Base-by-base conservation (phyloP, 331 rosid species). In the Rhamnella rubrinervis region DNA sequence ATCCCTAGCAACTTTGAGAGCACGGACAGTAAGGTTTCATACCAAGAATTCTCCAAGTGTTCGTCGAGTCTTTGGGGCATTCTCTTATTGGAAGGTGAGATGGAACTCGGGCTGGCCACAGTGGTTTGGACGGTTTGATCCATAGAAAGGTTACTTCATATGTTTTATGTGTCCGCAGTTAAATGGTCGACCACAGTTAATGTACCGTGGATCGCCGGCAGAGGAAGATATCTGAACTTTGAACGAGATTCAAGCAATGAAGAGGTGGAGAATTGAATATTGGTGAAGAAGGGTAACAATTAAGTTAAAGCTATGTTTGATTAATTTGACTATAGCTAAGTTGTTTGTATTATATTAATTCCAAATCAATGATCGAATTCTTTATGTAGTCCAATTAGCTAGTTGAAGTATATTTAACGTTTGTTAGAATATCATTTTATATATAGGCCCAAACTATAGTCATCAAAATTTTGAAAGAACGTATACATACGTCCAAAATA, bases 71-170 rank as follows among this genome's bases (percentile, higher is more conserved):
- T 15, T 0, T 0, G 82, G 66, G 1, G 0, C 49, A 0, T 0
- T 0, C 0, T 0, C 41, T 0, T 2, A 12, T 25, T 68, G 10
- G 64, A 96, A 90, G 35, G 19, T 4, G 3, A 88, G 73, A 62
- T 68, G 0, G 18, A 47, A 75, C 14, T 39, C 40, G 0, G 86
- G 66, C 1, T 13, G 61, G 16, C 98, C 95, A 15, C 98, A 91
- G 25, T 77, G 61, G 0, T 1, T 0, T 1, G 66, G 44, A 40
- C 89, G 78, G 61, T 57, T 58, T 0, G 0, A 12, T 18, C 89
- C 96, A 86, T 81, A 90, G 53, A 90, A 93, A 1, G 98, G 98
- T 25, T 87, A 91, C 11, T 40, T 2, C 0, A 26, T 63, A 38
- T 1, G 4, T 15, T 4, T 9, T 28, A 53, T 17, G 17, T 0